These are phyloP conservation scores for Pseudogymnoascus sp. DNA, from an alignment of 2,329 filamentous ascomycete species.

Conservation along the genomic window DNA sequence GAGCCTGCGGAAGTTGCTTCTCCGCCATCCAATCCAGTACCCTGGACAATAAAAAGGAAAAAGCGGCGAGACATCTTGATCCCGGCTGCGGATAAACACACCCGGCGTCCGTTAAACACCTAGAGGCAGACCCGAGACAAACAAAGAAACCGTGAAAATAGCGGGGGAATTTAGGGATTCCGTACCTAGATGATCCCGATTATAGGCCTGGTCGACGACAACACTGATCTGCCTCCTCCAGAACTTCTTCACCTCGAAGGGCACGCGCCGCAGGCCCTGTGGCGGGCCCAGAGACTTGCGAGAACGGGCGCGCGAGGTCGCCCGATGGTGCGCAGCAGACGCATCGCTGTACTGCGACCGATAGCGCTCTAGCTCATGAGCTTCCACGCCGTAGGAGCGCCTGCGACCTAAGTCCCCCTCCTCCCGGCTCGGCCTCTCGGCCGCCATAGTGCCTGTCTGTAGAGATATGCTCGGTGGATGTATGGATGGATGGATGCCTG, in stretches of 20 bases:
- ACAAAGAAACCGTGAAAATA: background rate
- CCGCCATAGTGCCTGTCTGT: background rate
- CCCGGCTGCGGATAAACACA: background rate
- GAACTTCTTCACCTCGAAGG: constrained; percentile 27
- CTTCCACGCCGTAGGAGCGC: constrained; percentile 16
- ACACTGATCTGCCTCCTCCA: constrained; percentile 44
- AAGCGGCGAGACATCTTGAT: background rate
- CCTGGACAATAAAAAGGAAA: constrained; percentile 2
- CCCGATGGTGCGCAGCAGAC: background rate
- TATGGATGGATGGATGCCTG: constrained; percentile 1
- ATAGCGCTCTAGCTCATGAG: constrained; percentile 21
- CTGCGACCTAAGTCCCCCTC: background rate
- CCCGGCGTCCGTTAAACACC: background rate
- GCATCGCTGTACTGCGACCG: constrained; percentile 19
- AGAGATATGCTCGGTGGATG: background rate
- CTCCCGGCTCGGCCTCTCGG: background rate
- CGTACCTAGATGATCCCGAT: constrained; percentile 50
- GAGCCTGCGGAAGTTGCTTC: background rate
- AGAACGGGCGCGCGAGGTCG: background rate
- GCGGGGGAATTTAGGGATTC: background rate
- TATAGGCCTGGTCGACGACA: constrained; percentile 40
- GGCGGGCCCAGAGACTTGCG: background rate
- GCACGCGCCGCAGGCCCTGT: constrained; percentile 13
- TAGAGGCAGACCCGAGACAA: background rate
- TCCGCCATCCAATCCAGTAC: constrained; percentile 8